Conservation (phyloP, 371 early-diverging fungal species). For the Mucor saturninus region DNA sequence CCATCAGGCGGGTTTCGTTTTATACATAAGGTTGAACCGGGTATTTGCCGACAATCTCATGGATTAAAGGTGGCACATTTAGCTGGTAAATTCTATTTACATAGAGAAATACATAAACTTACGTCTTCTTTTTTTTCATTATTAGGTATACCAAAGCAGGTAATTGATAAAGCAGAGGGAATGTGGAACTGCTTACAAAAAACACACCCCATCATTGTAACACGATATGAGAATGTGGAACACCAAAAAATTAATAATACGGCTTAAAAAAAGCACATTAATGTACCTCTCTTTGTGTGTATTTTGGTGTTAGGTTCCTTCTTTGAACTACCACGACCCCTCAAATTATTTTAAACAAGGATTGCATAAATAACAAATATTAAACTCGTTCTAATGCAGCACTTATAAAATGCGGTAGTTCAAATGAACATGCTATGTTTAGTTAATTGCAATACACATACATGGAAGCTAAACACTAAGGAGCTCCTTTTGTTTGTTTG, state of each 20-base stretch:
- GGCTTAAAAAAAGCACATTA: background rate
- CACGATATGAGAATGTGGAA: background rate
- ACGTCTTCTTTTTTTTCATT: background rate
- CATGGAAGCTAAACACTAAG: no score
- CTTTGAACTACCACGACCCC: no score
- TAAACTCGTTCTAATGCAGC: no score
- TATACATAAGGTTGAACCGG: constrained; percentile 63
- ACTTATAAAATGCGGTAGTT: no score
- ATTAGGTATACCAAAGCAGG: constrained; percentile 10
- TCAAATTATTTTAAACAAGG: no score
- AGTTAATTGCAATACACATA: no score
- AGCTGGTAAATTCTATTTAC: constrained; percentile 52
- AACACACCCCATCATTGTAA: background rate
- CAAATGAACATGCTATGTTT: no score
- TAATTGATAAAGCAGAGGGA: constrained; percentile 12
- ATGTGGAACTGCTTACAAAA: constrained; percentile 10
- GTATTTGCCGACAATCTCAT: constrained; percentile 69
- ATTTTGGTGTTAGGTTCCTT: background rate
- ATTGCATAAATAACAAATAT: no score
- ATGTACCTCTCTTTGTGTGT: background rate
- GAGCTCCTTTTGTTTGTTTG: no score
- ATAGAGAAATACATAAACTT: background rate
- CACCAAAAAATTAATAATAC: background rate
- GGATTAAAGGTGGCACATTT: constrained; percentile 74
- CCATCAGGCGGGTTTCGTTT: constrained; percentile 57